Evolutionary conservation across 164 flowering plant species (phyloP).

Genomic region (Malania oleifera): DNA sequence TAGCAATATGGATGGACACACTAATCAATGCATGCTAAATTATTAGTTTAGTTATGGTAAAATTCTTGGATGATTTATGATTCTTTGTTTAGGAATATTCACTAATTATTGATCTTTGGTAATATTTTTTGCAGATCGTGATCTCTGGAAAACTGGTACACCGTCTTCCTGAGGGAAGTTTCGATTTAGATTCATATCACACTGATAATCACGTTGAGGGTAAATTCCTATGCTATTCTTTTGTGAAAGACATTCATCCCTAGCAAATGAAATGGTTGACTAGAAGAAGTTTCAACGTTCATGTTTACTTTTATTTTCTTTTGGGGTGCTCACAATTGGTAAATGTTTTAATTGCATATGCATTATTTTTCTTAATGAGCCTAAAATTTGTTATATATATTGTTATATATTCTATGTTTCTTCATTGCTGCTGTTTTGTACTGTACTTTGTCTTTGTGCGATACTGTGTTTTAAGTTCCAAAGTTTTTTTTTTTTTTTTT

Average conservation of each 20-base stretch:
- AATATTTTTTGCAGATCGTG: conserved; percentile 42
- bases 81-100: neutral
- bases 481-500: too few relatives aligned
- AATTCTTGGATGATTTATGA: neutral
- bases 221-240: conserved; percentile 24
- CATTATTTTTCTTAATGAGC: neutral
- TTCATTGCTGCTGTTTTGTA: too few relatives aligned
- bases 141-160: conserved; percentile 59
- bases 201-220: conserved; percentile 35
- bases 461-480: neutral
- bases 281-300: neutral
- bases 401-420: too few relatives aligned
- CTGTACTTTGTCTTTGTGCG: too few relatives aligned
- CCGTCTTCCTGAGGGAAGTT: conserved; percentile 22
- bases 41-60: too few relatives aligned
- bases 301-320: neutral
- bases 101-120: neutral
- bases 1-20: too few relatives aligned
- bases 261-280: neutral
- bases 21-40: too few relatives aligned
- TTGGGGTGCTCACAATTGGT: neutral
- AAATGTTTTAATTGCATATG: neutral
- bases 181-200: conserved; percentile 22
- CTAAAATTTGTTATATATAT: too few relatives aligned
- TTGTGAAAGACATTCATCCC: too few relatives aligned